A percentile compares a stretch with the other conserved stretches of the same genome.
These are phyloP conservation scores for Halophytophthora polymorphica DNA, from an alignment of 352 stramenopile species.

Conservation along the genomic window DNA sequence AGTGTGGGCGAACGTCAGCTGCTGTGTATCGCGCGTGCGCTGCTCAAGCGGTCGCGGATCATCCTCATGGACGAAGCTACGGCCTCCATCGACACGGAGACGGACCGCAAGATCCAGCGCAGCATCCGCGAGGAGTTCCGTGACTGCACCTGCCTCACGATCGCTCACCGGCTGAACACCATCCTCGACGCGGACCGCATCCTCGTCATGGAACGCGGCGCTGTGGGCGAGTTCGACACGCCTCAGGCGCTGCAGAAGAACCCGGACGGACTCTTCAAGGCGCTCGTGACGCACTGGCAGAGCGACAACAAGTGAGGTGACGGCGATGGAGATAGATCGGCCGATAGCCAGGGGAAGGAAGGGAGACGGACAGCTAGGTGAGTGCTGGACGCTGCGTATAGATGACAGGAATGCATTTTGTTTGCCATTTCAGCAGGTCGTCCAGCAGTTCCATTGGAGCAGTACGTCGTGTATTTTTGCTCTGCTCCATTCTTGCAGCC, in stretches of 20 bases:
- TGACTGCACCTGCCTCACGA: slow-evolving; percentile 93
- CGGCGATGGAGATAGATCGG: background rate
- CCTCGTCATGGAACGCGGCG: slow-evolving; percentile 93
- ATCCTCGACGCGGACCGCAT: slow-evolving; percentile 96
- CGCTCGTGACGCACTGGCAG: slow-evolving; percentile 75
- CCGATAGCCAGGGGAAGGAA: slow-evolving; percentile 10
- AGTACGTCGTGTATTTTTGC: background rate
- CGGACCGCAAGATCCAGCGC: slow-evolving; percentile 88
- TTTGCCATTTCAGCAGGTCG: too few species aligned
- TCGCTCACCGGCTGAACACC: slow-evolving; percentile 97
- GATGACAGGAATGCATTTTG: background rate
- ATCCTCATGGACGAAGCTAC: slow-evolving; percentile 99
- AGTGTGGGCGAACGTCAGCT: slow-evolving; percentile 95
- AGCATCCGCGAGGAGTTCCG: slow-evolving; percentile 93
- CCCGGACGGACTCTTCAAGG: slow-evolving; percentile 66
- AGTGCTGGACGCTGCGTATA: too few species aligned
- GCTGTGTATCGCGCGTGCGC: slow-evolving; percentile 92
- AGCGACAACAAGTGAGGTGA: slow-evolving; percentile 36
- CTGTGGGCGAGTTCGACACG: slow-evolving; percentile 93
- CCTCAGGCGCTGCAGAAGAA: slow-evolving; percentile 73
- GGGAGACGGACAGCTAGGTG: background rate
- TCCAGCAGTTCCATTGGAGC: too few species aligned
- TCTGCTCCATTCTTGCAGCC: background rate
- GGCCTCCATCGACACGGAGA: slow-evolving; percentile 86
- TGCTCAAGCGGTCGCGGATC: slow-evolving; percentile 90